A percentile compares a stretch with the other conserved stretches of the same genome.
Conservation (phyloP, 1,284 basidiomycete genomes). For the Amylostereum areolatum region DNA sequence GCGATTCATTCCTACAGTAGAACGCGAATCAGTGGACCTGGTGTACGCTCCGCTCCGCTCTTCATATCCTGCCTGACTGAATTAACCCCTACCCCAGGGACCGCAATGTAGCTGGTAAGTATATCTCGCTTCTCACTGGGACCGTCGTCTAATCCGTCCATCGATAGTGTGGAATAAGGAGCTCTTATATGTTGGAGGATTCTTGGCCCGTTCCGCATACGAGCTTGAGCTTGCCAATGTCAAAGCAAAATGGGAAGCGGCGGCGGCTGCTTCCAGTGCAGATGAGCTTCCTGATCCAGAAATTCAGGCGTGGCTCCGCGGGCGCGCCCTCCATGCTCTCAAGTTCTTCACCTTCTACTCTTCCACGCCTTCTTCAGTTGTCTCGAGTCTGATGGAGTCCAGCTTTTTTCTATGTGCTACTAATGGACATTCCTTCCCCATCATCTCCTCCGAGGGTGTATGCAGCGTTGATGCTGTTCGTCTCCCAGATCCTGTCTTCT, state of each 20-base stretch:
- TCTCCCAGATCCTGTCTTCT: constrained; percentile 71
- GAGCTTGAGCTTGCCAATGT: constrained; percentile 76
- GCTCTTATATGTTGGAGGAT: constrained; percentile 78
- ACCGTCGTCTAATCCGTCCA: neutral
- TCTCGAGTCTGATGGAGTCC: constrained; percentile 74
- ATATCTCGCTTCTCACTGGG: neutral
- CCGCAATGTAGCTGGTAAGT: constrained; percentile 67
- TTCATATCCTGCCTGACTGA: neutral
- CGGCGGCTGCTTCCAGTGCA: constrained; percentile 22
- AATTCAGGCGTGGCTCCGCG: constrained; percentile 45
- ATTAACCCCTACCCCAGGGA: constrained; percentile 44
- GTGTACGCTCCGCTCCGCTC: constrained; percentile 43
- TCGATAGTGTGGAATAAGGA: constrained; percentile 81
- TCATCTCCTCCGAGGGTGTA: constrained; percentile 82
- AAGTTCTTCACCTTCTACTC: constrained; percentile 85
- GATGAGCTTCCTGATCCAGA: constrained; percentile 30
- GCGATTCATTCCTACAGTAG: constrained; percentile 95
- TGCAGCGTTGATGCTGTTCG: constrained; percentile 68
- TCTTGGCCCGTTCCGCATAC: constrained; percentile 79
- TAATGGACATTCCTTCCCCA: constrained; percentile 45
- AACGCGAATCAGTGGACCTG: constrained; percentile 90
- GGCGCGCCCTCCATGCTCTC: constrained; percentile 75
- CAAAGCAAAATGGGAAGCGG: constrained; percentile 49
- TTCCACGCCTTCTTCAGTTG: constrained; percentile 83
- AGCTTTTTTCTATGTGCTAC: constrained; percentile 73